Evolutionary conservation across 805 yeast species (phyloP).

Genomic region (Lipomyces spencermartinsiae): DNA sequence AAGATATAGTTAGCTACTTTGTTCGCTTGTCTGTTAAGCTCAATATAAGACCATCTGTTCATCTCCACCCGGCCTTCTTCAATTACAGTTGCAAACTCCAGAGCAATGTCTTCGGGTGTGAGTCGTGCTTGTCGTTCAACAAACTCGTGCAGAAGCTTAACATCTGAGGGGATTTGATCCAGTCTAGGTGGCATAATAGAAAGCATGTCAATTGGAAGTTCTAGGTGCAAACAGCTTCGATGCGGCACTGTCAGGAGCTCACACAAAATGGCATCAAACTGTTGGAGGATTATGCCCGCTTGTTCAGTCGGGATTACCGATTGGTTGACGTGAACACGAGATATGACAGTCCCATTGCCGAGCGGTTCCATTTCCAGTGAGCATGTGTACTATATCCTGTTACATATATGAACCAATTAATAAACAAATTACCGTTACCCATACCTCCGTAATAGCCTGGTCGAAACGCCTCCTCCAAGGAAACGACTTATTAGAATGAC

Average conservation of each 20-base stretch:
- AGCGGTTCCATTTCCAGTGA: conserved; percentile 34
- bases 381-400: conserved; percentile 17
- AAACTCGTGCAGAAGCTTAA: conserved; percentile 34
- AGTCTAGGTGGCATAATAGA: conserved; percentile 22
- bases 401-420: neutral
- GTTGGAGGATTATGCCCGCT: conserved; percentile 30
- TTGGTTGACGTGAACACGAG: conserved; percentile 8
- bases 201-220: conserved; percentile 12
- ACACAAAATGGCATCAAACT: conserved; percentile 24
- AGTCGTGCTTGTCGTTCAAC: conserved; percentile 32
- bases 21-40: conserved; percentile 35
- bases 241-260: conserved; percentile 14
- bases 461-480: conserved; percentile 21
- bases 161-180: conserved; percentile 17
- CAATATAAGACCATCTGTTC: conserved; percentile 36
- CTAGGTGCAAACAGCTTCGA: neutral
- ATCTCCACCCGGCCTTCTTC: conserved; percentile 3
- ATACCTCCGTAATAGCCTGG: conserved; percentile 26
- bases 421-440: neutral
- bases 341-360: conserved; percentile 1
- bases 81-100: conserved; percentile 36
- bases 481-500: neutral
- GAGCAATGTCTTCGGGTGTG: conserved; percentile 30
- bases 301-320: conserved; percentile 27
- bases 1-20: conserved; percentile 35